Evolutionary conservation across 331 rosid genomes (phyloP).

Genomic region (Quercus lobata): DNA sequence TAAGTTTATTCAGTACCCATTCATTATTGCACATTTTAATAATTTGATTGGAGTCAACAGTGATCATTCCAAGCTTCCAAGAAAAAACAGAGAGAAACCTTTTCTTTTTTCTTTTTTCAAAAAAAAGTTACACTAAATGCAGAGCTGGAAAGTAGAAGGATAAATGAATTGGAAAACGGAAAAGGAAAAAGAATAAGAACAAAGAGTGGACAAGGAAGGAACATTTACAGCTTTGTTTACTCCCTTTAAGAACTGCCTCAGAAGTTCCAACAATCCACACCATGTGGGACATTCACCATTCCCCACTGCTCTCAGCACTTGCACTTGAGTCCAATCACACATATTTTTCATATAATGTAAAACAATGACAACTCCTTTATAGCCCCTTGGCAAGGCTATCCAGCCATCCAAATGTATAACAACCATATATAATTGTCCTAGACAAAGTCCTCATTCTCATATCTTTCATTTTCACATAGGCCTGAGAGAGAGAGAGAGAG

Average conservation of each 20-base stretch:
- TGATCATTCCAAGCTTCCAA: neutral
- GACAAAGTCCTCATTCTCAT: neutral
- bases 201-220: constrained; percentile 10
- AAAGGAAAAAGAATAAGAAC: neutral
- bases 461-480: neutral
- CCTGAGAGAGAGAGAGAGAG: neutral
- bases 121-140: neutral
- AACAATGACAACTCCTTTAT: constrained; percentile 3
- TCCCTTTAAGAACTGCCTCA: neutral
- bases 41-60: neutral
- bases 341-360: neutral
- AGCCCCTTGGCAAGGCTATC: neutral
- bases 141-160: neutral
- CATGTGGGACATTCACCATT: constrained; percentile 5
- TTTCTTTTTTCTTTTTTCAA: no score
- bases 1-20: neutral
- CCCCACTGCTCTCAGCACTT: constrained; percentile 5
- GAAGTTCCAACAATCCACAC: constrained; percentile 22
- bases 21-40: neutral
- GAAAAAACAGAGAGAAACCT: neutral
- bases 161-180: neutral
- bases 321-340: constrained; percentile 13
- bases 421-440: neutral
- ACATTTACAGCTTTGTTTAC: neutral
- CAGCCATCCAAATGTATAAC: neutral